Conservation (phyloP, 1,139 yeast genomes). For the Zygoascus meyerae region DNA sequence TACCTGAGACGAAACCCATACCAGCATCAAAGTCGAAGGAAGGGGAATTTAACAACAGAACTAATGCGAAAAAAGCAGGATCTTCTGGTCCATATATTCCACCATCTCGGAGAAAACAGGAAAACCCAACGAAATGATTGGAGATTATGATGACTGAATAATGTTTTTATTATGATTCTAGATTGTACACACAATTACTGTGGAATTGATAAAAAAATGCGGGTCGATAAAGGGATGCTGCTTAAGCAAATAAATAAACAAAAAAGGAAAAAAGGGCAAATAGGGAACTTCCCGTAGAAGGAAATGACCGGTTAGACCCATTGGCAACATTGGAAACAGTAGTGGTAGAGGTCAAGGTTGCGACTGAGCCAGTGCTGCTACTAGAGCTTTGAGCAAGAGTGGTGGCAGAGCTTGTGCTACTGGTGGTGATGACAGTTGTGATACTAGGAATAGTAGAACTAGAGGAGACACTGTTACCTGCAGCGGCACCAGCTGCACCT, state of each 20-base stretch:
- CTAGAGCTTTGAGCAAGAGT: neutral
- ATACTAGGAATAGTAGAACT: neutral
- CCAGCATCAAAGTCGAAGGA: neutral
- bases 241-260: neutral
- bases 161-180: too few species aligned
- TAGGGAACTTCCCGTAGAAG: neutral
- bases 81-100: conserved; percentile 27
- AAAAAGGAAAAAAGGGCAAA: neutral
- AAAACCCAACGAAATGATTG: neutral
- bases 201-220: neutral
- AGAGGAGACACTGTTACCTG: too few species aligned
- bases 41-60: too few species aligned
- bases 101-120: conserved; percentile 17
- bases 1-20: neutral
- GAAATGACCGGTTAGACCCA: too few species aligned
- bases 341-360: too few species aligned
- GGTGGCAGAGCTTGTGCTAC: neutral
- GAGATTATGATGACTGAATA: too few species aligned
- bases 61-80: too few species aligned
- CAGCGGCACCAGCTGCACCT: neutral
- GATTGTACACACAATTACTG: neutral
- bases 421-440: neutral
- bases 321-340: neutral
- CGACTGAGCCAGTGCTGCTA: too few species aligned
- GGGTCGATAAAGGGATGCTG: neutral